Evolutionary conservation across 495 filamentous ascomycete genomes (phyloP), one percentile per base, ranked within the genome.

Genomic region (Podospora pseudopauciseta): DNA sequence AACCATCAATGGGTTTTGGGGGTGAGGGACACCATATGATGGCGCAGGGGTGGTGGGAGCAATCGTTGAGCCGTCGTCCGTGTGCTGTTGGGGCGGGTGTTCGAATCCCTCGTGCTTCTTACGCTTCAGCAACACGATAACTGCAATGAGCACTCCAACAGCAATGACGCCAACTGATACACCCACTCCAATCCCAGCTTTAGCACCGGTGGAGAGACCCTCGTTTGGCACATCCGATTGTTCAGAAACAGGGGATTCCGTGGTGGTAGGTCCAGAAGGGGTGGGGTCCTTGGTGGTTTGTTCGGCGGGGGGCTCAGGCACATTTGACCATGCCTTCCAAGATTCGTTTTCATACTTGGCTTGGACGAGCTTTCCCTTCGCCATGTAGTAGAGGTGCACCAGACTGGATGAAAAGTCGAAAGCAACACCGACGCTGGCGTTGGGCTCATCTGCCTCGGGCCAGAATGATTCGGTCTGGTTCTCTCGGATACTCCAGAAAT

Each of bases 151-250:
- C 34, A 63, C 70, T 49, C 65, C 60, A 20, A 81, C 27, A 0
- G 71, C 72, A 32, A 78, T 64, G 56, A 72, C 68, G 28, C 70
- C 78, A 9, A 80, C 68, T 7, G 70, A 62, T 44, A 80, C 75
- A 18, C 79, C 80, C 3, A 77, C 73, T 16, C 75, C 79, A 19
- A 82, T 72, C 57, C 79, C 78, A 3, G 73, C 76, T 63, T 80
- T 80, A 65, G 78, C 77, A 13, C 74, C 77, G 4, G 70, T 64
- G 4, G 77, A 78, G 15, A 80, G 75, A 4, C 73, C 74, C 15
- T 11, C 34, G 18, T 28, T 18, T 39, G 61, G 27, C 5, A 39
- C 34, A 4, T 27, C 60, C n/a, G 55, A n/a, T 23, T 27, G 26
- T 4, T 28, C 30, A 28, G 64, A 20, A n/a, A 11, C 60, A n/a